Percentiles rank a stretch among this genome's conserved stretches.
Evolutionary conservation across 208 protist genomes (phyloP).

Genomic region (Leishmania amazonensis): DNA sequence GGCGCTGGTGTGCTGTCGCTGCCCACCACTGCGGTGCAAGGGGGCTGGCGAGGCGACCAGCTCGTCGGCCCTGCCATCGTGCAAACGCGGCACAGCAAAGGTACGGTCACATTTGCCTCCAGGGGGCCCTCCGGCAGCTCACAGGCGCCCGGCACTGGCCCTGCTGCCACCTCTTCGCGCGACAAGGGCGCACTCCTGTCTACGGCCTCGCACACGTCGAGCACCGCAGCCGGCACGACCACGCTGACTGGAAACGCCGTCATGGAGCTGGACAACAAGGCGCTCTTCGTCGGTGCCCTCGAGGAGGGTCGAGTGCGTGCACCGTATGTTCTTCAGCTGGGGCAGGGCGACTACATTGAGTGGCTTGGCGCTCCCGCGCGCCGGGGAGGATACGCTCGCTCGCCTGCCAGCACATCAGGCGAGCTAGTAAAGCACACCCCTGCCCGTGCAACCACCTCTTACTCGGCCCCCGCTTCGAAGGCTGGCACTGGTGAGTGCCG

Average conservation of each 20-base stretch:
- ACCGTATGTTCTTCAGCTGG: constrained; percentile 42
- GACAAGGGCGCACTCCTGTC: neutral
- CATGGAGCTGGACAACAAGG: constrained; percentile 50
- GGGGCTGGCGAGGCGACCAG: constrained; percentile 49
- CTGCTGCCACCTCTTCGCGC: neutral
- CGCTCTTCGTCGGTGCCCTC: constrained; percentile 45
- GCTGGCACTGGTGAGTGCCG: constrained; percentile 49
- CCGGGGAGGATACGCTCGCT: neutral
- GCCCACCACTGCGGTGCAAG: constrained; percentile 47
- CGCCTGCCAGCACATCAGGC: neutral
- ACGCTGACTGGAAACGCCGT: constrained; percentile 38
- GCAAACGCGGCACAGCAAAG: constrained; percentile 22
- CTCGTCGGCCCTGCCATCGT: constrained; percentile 27
- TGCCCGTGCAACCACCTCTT: neutral
- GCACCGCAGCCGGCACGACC: neutral
- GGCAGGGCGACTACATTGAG: constrained; percentile 56
- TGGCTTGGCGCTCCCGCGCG: constrained; percentile 31
- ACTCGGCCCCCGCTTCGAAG: neutral
- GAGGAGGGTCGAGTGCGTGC: constrained; percentile 19
- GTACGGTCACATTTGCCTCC: constrained; percentile 7
- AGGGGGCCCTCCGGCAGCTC: neutral
- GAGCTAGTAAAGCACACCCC: neutral
- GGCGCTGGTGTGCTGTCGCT: constrained; percentile 57
- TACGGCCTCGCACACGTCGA: neutral
- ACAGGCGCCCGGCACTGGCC: neutral